These are phyloP conservation scores for Blastobotrys buckinghamii DNA, from an alignment of 1,139 yeast species.

Conservation along the genomic window DNA sequence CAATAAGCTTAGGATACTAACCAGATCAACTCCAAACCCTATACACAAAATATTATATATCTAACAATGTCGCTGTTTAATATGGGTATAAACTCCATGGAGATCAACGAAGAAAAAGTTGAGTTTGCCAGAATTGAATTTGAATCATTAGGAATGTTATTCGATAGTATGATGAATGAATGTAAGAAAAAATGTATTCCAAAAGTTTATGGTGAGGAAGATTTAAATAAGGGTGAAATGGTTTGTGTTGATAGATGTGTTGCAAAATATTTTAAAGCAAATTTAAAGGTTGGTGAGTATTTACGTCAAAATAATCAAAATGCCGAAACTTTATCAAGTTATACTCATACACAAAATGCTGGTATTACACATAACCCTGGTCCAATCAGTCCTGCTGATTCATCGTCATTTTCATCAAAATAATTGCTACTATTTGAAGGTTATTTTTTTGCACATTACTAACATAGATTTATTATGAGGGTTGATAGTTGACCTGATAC, in stretches of 20 bases:
- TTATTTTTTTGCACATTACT: too few relatives aligned
- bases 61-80: conserved; percentile 26
- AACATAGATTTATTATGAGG: too few relatives aligned
- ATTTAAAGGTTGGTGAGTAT: conserved; percentile 61
- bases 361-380: neutral
- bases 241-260: conserved; percentile 96
- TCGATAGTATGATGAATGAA: conserved; percentile 49
- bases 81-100: conserved; percentile 32
- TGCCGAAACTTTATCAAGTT: conserved; percentile 18
- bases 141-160: conserved; percentile 64
- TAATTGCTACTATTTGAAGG: too few relatives aligned
- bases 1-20: neutral
- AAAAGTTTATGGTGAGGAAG: conserved; percentile 71
- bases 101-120: conserved; percentile 61
- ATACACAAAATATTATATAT: neutral
- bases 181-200: conserved; percentile 72
- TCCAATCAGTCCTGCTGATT: neutral
- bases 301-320: conserved; percentile 32
- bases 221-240: conserved; percentile 77
- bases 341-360: conserved; percentile 7
- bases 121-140: conserved; percentile 70
- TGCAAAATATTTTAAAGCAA: conserved; percentile 90
- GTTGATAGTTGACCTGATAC: too few relatives aligned
- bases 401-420: neutral
- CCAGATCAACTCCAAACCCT: neutral